Base-by-base conservation (phyloP, 176 grass and related monocot genomes). In the Carex kokanica region DNA sequence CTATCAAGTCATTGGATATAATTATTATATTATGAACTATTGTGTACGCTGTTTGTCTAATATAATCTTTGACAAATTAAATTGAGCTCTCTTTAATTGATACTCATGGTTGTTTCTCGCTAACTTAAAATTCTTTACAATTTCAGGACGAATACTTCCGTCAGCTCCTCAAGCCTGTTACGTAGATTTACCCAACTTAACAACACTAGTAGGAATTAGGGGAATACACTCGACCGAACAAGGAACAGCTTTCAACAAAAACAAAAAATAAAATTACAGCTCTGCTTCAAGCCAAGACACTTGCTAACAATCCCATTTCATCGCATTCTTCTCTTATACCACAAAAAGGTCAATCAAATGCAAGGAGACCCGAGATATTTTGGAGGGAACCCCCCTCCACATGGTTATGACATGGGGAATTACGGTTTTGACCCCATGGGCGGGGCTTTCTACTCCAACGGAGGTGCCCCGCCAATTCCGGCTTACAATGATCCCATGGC, bases 101-200 rank as follows among this genome's bases (percentile, higher is more conserved):
- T 54, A 65, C 80, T 10, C 15, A 80, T 40, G 41, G 34, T 85
- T 85, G 34, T 27, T 49, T 59, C 23, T 75, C 21, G 15, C 83
- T 41, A 58, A 55, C 24, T 45, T 47, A 75, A 34, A 61, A 31
- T 84, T 45, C 3, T 60, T 68, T 77, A 52, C 23, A 65, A 82
- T 89, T 29, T 32, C 87, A 94, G 94, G 90, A 87, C 13, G 85
- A 97, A 87, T 94, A 97, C 90, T 97, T 97, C 88, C 92, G 90
- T 80, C 92, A 94, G 85, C 83, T 91, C 71, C 94, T 97, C 18
- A 97, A 97, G 88, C 94, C 94, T 70, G 89, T 92, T 49, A 97
- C 90, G 84, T 97, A 94, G 88, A 87, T 88, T 85, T 38, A 36
- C 47, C 36, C 52, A 34, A 4, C 68, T 68, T 58, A 79, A 55